Evolutionary conservation across 176 grass and related monocot genomes (phyloP), one percentile per base, ranked within the genome.

Genomic region (Aechmea fasciata): DNA sequence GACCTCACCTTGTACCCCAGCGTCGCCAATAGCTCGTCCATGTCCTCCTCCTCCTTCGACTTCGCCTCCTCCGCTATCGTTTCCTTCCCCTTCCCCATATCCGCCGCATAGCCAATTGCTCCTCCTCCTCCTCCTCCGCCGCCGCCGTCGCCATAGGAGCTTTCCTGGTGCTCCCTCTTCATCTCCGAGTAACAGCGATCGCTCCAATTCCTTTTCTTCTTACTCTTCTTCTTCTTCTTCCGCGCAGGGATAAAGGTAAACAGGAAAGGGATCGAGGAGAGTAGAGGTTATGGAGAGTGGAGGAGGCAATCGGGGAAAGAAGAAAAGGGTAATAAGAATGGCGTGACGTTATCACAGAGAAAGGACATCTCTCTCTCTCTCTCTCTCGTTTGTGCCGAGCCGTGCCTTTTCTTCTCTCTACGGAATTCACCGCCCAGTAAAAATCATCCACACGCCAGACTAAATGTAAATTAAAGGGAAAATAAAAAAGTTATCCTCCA

Each of bases 1-100:
- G 89, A 75, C 7, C 94, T 86, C 11, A 97, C 89, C 84, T 97
- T 97, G 84, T 99, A 99, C 1, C 94, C 94, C 19, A 99, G 82
- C 77, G 84, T 87, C 1, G 94, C 94, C 22, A 99, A 83, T 12
- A 99, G 69, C 84, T 99, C 84, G 15, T 99, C 94, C n/a, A 90
- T 54, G 2, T 87, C 94, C 49, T 87, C 93, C 13, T 90, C 94
- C 65, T 77, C 73, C 23, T 41, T 96, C 92, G 11, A 89, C 64
- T 3, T 89, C 92, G 47, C 85, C 88, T 69, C 69, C 20, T 20
- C 64, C 24, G 71, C 69, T 11, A 10, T 52, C 50, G 23, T 24
- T 12, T 13, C 49, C 74, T 24, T n/a, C 51, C 13, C 26, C 74
- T 26, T 54, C 67, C 51, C 68, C 78, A 76, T 67, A 67, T 85